Evolutionary conservation across 169 alveolate genomes (phyloP).

Genomic region (Cryptosporidium sp.): DNA sequence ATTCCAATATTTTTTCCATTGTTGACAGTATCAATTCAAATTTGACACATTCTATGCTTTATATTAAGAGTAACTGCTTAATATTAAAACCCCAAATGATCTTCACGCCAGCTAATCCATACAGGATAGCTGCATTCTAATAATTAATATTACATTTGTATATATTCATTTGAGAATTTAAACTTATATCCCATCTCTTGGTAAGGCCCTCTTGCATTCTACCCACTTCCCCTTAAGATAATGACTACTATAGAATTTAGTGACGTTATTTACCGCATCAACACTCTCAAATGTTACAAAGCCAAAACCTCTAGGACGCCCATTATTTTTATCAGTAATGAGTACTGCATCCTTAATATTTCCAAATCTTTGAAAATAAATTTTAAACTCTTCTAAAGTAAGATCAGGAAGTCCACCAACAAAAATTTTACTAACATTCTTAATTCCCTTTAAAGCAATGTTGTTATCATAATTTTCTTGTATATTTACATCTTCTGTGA

Average conservation of each 20-base stretch:
- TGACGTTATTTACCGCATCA: slow-evolving; percentile 86
- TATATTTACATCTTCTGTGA: neutral
- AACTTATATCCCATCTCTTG: slow-evolving; percentile 79
- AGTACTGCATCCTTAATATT: slow-evolving; percentile 87
- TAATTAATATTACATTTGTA: neutral
- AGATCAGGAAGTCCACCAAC: slow-evolving; percentile 92
- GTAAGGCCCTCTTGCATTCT: slow-evolving; percentile 91
- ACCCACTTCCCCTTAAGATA: slow-evolving; percentile 87
- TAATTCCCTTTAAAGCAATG: neutral
- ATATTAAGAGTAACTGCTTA: too few relatives aligned
- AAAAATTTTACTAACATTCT: slow-evolving; percentile 83
- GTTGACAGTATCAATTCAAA: neutral
- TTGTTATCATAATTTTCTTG: neutral
- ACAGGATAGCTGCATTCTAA: neutral
- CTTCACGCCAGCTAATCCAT: neutral
- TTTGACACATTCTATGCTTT: neutral
- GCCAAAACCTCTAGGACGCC: slow-evolving; percentile 93
- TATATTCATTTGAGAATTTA: neutral
- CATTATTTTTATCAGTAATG: slow-evolving; percentile 86
- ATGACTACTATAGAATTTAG: slow-evolving; percentile 82
- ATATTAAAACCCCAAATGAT: neutral
- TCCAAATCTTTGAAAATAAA: slow-evolving; percentile 89
- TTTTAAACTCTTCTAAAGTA: slow-evolving; percentile 84
- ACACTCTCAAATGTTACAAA: slow-evolving; percentile 86
- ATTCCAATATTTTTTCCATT: neutral